Evolutionary conservation across 345 rosid genomes (phyloP).

Genomic region (Linum usitatissimum): DNA sequence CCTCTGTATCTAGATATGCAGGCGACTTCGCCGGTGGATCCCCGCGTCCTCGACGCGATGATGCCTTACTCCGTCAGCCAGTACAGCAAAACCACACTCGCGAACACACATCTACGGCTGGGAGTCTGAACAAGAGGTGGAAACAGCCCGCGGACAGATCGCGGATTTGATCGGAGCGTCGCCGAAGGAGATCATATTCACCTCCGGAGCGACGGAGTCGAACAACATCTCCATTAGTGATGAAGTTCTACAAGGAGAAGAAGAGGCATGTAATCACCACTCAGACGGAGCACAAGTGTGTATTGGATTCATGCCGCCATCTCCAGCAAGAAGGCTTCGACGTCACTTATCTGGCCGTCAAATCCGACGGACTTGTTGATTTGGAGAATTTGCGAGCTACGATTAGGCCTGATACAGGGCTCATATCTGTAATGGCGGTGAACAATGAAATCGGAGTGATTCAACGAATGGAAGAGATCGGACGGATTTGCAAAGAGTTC

Average conservation of each 20-base stretch:
- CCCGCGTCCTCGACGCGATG: slow-evolving; percentile 81
- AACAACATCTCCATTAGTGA: slow-evolving; percentile 72
- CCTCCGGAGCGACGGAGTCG: slow-evolving; percentile 94
- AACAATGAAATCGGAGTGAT: slow-evolving; percentile 94
- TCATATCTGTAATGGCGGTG: slow-evolving; percentile 88
- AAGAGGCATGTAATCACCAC: slow-evolving; percentile 84
- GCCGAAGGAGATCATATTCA: slow-evolving; percentile 76
- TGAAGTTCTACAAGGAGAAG: slow-evolving; percentile 88
- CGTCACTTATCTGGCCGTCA: slow-evolving; percentile 78
- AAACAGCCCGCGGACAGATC: slow-evolving; percentile 62
- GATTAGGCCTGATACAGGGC: slow-evolving; percentile 72
- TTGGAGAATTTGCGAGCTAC: slow-evolving; percentile 47
- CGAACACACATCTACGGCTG: slow-evolving; percentile 94
- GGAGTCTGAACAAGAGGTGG: slow-evolving; percentile 90
- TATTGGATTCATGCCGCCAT: slow-evolving; percentile 86
- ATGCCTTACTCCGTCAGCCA: slow-evolving; percentile 56
- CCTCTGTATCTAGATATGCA: slow-evolving; percentile 78
- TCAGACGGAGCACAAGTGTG: slow-evolving; percentile 97
- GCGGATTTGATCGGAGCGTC: slow-evolving; percentile 74
- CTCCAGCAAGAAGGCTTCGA: slow-evolving; percentile 92
- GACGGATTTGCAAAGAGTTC: slow-evolving; percentile 64
- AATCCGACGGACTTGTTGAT: slow-evolving; percentile 62
- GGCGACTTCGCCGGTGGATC: slow-evolving; percentile 84
- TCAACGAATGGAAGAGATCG: slow-evolving; percentile 90
- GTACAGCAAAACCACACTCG: slow-evolving; percentile 91